Evolutionary conservation across 305 asterid genomes (phyloP).

Genomic region (Fraxinus baroniana): DNA sequence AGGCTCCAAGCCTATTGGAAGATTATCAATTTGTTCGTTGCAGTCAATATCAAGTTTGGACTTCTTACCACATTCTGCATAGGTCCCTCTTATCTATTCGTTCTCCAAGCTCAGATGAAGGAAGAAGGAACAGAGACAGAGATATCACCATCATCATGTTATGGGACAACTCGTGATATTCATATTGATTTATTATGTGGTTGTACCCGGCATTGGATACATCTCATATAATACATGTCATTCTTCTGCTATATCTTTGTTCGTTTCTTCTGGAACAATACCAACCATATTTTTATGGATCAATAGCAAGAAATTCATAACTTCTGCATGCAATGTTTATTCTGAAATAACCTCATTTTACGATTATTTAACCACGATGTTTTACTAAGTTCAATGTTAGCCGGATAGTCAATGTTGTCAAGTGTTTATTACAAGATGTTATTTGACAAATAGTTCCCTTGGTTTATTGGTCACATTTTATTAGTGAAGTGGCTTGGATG

Average conservation of each 20-base stretch:
- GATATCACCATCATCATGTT: neutral
- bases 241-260: neutral
- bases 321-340: neutral
- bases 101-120: neutral
- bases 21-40: neutral
- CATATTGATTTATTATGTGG: neutral
- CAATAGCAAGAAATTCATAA: neutral
- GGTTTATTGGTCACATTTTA: neutral
- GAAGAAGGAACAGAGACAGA: neutral
- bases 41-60: neutral
- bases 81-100: neutral
- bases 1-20: neutral
- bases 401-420: neutral
- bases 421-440: neutral
- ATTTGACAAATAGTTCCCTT: neutral
- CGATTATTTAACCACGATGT: neutral
- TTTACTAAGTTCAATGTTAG: neutral
- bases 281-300: neutral
- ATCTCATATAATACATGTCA: neutral
- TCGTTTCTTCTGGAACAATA: neutral
- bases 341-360: neutral
- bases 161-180: neutral
- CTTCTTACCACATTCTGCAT: neutral
- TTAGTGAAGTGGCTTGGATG: neutral
- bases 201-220: neutral